Conservation (phyloP, 2,329 filamentous ascomycete species). For the Conoideocrella luteorostrata region DNA sequence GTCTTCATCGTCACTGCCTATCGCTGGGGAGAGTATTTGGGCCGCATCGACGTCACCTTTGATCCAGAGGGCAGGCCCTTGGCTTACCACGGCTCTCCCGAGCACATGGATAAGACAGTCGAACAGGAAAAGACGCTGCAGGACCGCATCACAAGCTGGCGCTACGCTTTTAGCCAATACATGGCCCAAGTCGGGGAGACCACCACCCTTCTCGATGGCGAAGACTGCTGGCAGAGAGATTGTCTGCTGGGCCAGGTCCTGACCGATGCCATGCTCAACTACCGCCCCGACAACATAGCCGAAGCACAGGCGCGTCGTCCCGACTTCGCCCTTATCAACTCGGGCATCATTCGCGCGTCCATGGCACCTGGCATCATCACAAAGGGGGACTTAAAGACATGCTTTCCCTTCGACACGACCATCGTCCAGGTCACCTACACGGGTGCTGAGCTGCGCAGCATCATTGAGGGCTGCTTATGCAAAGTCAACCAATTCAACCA, state of each 20-base stretch:
- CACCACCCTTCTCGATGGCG: slow-evolving; percentile 51
- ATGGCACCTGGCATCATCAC: slow-evolving; percentile 58
- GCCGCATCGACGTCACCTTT: slow-evolving; percentile 61
- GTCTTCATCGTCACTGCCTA: slow-evolving; percentile 64
- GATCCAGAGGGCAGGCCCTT: slow-evolving; percentile 54
- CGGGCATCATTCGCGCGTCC: slow-evolving; percentile 56
- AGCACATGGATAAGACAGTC: slow-evolving; percentile 57
- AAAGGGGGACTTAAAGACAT: slow-evolving; percentile 55
- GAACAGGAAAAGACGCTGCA: slow-evolving; percentile 50
- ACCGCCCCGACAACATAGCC: slow-evolving; percentile 45
- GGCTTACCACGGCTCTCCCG: slow-evolving; percentile 56
- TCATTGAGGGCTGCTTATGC: slow-evolving; percentile 53
- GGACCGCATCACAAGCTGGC: slow-evolving; percentile 51
- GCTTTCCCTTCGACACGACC: slow-evolving; percentile 61
- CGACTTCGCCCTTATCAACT: slow-evolving; percentile 56
- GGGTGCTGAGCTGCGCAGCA: slow-evolving; percentile 48
- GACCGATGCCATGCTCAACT: slow-evolving; percentile 54
- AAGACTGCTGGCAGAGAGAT: slow-evolving; percentile 49
- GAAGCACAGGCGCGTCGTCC: slow-evolving; percentile 27
- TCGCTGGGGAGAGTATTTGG: slow-evolving; percentile 62
- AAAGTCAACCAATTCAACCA: slow-evolving; percentile 48
- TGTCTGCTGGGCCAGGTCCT: slow-evolving; percentile 52
- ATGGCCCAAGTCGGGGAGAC: slow-evolving; percentile 37
- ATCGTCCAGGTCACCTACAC: slow-evolving; percentile 50
- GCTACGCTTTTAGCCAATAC: slow-evolving; percentile 54